A percentile compares a stretch with the other conserved stretches of the same genome.
Evolutionary conservation across 2,329 filamentous ascomycete species (phyloP).

Genomic region (Metarhizium rileyi): DNA sequence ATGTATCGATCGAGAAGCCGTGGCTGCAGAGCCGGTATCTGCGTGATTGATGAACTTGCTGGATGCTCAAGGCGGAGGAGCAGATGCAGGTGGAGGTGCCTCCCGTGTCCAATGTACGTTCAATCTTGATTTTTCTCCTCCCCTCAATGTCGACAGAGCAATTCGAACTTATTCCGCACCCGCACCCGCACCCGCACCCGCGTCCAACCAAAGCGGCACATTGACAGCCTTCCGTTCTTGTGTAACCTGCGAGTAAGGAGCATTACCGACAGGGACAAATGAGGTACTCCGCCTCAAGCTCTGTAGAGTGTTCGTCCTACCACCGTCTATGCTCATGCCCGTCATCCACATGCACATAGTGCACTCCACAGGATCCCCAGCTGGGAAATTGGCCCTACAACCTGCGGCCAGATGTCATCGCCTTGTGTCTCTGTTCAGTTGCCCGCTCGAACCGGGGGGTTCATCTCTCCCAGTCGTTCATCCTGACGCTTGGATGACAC

Average conservation of each 20-base stretch:
- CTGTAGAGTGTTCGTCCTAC: slow-evolving; percentile 3
- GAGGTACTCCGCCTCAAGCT: not conserved
- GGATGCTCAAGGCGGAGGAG: not conserved
- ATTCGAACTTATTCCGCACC: not conserved
- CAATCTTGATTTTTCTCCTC: not conserved
- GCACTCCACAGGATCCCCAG: slow-evolving; percentile 8
- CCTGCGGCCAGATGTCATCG: not conserved
- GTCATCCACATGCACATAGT: slow-evolving; percentile 11
- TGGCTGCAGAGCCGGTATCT: too few species aligned
- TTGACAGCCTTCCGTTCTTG: not conserved
- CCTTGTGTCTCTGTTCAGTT: slow-evolving; percentile 4
- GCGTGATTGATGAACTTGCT: too few species aligned
- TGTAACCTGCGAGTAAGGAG: not conserved
- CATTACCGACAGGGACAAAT: not conserved
- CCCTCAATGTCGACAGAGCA: not conserved
- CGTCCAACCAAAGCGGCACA: not conserved
- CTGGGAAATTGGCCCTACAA: slow-evolving; percentile 15
- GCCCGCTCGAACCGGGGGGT: slow-evolving; percentile 3
- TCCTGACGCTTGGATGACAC: slow-evolving; percentile 2
- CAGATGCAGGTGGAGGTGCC: too few species aligned
- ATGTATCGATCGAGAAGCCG: not conserved
- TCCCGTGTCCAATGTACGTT: not conserved
- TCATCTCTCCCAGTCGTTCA: slow-evolving; percentile 1
- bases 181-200: too few species aligned
- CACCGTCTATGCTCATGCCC: slow-evolving; percentile 5